Evolutionary conservation across 2,329 filamentous ascomycete genomes (phyloP), one percentile per base, ranked within the genome.

Genomic region (Alternaria sp.): DNA sequence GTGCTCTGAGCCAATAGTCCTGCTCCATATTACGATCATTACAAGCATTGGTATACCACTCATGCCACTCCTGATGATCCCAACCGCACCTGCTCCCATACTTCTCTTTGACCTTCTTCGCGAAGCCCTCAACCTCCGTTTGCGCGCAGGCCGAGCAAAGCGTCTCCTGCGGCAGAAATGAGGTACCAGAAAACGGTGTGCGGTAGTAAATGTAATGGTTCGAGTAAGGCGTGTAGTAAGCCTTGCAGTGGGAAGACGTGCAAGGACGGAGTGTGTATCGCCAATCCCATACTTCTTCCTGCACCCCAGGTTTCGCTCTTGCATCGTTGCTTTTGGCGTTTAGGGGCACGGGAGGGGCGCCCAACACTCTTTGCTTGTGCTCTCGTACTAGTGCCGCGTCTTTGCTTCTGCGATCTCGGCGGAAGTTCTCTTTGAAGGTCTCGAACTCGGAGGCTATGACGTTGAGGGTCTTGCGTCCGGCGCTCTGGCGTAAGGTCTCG

Each of bases 401-500:
- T 57, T 62, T 61, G 19, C 45, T 5, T 59, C 62, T 26, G 15
- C 68, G 62, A 5, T 70, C 67, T 6, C 69, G 59, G 9, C 67
- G 54, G n/a, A 73, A 69, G 3, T 52, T 25, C 6, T 68, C 52
- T 26, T 73, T 56, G 26, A 67, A 74, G 7, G 58, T 49, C 11
- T 77, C 75, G 36, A 77, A 77, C 32, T 78, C 76, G 1, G 63
- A 63, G 6, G 72, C 73, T 6, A 79, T 69, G 10, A 58, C 40
- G 10, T 72, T 69, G 9, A 79, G 72, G 4, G 74, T 77, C 56
- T 74, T 75, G 28, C 76, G 73, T 12, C 75, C 74, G 6, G 75
- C 75, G n/a, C 72, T 74, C 55, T 79, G 76, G 15, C 76, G 68
- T 64, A 77, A 69, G 9, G 40, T 21, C 47, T 79, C 76, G 60